Conservation (phyloP, 176 grass and related monocot genomes). For the sorghum (Sorghum bicolor) region Sorghum_bicolor_NCBIv3 NC_012878.2:54892001-54892500, state of each 20-base stretch:
- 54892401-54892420: not conserved
- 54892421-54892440: too few species aligned
- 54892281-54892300: conserved; percentile 52
- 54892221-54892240: conserved; percentile 33
- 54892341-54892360: conserved; percentile 17
- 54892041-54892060: conserved; percentile 65
- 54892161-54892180: conserved; percentile 20
- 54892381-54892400: not conserved
- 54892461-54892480: too few species aligned
- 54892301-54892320: conserved; percentile 48
- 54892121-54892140: conserved; percentile 8
- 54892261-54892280: conserved; percentile 54
- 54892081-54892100: conserved; percentile 65
- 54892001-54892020: conserved; percentile 1
- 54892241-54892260: conserved; percentile 20
- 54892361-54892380: conserved; percentile 1
- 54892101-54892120: not conserved
- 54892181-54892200: conserved; percentile 29
- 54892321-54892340: conserved; percentile 40
- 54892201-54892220: conserved; percentile 38
- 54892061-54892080: conserved; percentile 52
- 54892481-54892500: too few species aligned
- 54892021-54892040: conserved; percentile 87
- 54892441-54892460: too few species aligned
- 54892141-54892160: not conserved